A percentile compares a stretch with the other conserved stretches of the same genome.
These are phyloP conservation scores for Phenoliferia sp. DNA, from an alignment of 1,284 basidiomycete species.

Conservation along the genomic window DNA sequence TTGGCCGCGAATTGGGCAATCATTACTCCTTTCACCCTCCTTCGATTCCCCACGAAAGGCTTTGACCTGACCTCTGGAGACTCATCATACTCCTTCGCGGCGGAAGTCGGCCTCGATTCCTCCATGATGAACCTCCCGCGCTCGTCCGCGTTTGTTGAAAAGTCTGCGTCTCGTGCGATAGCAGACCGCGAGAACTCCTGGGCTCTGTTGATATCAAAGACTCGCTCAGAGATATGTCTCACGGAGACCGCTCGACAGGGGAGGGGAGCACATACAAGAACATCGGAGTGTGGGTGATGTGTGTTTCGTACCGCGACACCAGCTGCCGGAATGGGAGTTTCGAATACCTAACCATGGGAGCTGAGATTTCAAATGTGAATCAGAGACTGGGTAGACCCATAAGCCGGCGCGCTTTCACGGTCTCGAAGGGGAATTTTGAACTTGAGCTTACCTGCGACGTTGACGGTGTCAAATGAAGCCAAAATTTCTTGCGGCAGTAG, in stretches of 20 bases:
- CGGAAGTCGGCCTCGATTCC: slow-evolving; percentile 26
- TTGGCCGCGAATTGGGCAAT: slow-evolving; percentile 56
- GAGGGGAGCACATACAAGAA: slow-evolving; percentile 46
- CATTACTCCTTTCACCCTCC: slow-evolving; percentile 49
- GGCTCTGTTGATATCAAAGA: slow-evolving; percentile 17
- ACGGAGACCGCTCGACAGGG: background rate
- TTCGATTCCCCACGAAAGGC: slow-evolving; percentile 10
- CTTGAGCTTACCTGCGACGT: too few species aligned
- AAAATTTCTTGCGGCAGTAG: background rate
- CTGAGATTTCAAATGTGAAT: slow-evolving; percentile 3
- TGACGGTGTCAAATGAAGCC: background rate
- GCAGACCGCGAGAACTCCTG: slow-evolving; percentile 54
- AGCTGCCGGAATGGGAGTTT: slow-evolving; percentile 57
- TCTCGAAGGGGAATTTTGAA: too few species aligned
- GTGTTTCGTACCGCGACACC: slow-evolving; percentile 53
- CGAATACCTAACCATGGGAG: slow-evolving; percentile 49
- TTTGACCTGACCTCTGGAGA: slow-evolving; percentile 22
- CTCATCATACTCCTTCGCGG: slow-evolving; percentile 24
- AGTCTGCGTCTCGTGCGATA: slow-evolving; percentile 52
- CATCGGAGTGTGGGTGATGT: slow-evolving; percentile 59
- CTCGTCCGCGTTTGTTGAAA: slow-evolving; percentile 50
- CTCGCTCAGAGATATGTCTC: background rate
- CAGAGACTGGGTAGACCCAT: too few species aligned
- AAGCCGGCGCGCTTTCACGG: too few species aligned
- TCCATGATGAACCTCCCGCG: slow-evolving; percentile 51